phyloP scores from a whole-genome alignment of 1,284 basidiomycete species.

The Ceratobasidium sp. region DNA sequence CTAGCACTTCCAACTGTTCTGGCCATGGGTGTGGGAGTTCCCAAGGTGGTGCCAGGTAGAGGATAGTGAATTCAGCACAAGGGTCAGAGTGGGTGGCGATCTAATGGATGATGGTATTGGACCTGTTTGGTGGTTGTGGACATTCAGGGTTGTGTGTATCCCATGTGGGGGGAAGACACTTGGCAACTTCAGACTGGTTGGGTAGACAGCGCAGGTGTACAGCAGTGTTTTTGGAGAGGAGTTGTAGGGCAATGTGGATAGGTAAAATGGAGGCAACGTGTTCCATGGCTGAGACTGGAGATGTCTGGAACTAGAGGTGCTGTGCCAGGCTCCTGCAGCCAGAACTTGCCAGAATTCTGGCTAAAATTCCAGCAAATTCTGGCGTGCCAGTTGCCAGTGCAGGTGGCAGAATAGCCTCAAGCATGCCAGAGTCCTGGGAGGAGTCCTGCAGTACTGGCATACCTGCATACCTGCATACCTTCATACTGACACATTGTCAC shows the following conservation, averaged over 20 bases:
- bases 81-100: background rate
- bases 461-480: no score
- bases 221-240: slow-evolving; percentile 12
- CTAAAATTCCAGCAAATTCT: no score
- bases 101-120: background rate
- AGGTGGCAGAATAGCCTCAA: no score
- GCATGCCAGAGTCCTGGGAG: no score
- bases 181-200: background rate
- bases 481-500: no score
- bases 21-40: slow-evolving; percentile 5
- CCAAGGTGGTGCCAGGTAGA: slow-evolving; percentile 8
- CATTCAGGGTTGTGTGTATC: background rate
- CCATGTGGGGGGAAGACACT: background rate
- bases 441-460: no score
- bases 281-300: slow-evolving; percentile 49
- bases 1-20: no score
- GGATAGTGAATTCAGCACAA: background rate
- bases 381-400: no score
- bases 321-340: no score
- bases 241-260: slow-evolving; percentile 43
- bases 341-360: no score
- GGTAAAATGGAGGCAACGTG: slow-evolving; percentile 50
- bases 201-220: slow-evolving; percentile 7
- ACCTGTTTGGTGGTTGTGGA: background rate
- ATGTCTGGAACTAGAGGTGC: slow-evolving; percentile 52